These are phyloP conservation scores for Pythium apleroticum DNA, from an alignment of 352 stramenopile genomes.

Conservation along the genomic window DNA sequence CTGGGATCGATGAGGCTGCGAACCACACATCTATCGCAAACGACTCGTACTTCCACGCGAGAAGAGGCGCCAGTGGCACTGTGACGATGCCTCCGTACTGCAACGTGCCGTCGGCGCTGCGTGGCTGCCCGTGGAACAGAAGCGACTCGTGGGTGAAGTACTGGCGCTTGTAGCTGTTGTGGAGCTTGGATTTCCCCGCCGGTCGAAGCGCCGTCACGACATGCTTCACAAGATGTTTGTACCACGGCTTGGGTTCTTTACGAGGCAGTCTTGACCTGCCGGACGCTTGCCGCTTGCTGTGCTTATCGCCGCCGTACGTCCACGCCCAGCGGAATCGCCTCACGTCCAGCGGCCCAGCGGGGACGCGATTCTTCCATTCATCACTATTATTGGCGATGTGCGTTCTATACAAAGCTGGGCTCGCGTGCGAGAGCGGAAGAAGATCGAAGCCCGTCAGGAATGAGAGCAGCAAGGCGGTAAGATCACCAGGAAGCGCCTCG, in stretches of 20 bases:
- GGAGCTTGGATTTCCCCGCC: background rate
- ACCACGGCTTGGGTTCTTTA: background rate
- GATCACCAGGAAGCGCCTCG: background rate
- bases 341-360: background rate
- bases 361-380: background rate
- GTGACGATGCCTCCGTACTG: background rate
- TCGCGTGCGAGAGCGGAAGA: background rate
- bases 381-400: background rate
- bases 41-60: background rate
- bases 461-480: background rate
- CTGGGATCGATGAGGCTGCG: background rate
- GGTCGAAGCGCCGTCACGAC: background rate
- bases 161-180: background rate
- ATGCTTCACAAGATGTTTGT: background rate
- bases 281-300: background rate
- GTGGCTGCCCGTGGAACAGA: background rate
- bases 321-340: background rate
- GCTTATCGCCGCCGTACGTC: background rate
- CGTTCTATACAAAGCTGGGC: background rate
- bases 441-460: background rate
- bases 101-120: background rate
- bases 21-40: background rate
- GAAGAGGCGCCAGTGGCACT: background rate
- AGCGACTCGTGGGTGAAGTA: background rate
- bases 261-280: background rate